Percentiles rank a stretch among this genome's conserved stretches.
phyloP scores from a whole-genome alignment of 371 early-diverging fungal genomes.

The Coemansia sp. region DNA sequence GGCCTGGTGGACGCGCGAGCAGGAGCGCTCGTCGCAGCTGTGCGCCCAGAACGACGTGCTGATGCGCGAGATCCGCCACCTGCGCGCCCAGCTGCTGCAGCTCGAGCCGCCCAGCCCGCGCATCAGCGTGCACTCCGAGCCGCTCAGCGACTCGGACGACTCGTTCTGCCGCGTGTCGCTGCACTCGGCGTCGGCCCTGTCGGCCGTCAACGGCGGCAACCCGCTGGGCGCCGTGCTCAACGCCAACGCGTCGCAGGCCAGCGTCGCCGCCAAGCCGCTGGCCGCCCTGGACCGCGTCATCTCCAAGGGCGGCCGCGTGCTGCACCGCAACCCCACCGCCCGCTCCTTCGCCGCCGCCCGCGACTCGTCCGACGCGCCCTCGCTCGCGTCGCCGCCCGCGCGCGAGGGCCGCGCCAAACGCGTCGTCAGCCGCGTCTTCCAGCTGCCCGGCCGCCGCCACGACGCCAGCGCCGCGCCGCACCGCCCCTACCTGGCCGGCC shows the following conservation, averaged over 20 bases:
- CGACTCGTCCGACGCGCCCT: conserved; percentile 23
- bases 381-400: background rate
- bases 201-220: conserved; percentile 41
- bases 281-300: conserved; percentile 28
- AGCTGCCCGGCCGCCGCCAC: conserved; percentile 21
- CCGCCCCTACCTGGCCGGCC: conserved; percentile 39
- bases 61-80: conserved; percentile 41
- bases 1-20: conserved; percentile 43
- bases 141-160: conserved; percentile 29
- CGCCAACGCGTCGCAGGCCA: conserved; percentile 1
- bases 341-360: conserved; percentile 3
- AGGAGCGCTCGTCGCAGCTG: conserved; percentile 40
- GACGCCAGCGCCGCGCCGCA: background rate
- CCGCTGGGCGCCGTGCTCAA: conserved; percentile 12
- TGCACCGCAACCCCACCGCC: conserved; percentile 25
- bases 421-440: conserved; percentile 39
- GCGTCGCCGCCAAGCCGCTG: conserved; percentile 11
- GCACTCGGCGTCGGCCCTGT: conserved; percentile 13
- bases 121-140: conserved; percentile 13
- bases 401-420: conserved; percentile 39
- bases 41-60: conserved; percentile 45
- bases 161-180: conserved; percentile 40
- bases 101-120: conserved; percentile 1
- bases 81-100: conserved; percentile 13
- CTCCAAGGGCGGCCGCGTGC: conserved; percentile 31